Base-by-base conservation (phyloP, 495 filamentous ascomycete species). In the Talaromyces adpressus region DNA sequence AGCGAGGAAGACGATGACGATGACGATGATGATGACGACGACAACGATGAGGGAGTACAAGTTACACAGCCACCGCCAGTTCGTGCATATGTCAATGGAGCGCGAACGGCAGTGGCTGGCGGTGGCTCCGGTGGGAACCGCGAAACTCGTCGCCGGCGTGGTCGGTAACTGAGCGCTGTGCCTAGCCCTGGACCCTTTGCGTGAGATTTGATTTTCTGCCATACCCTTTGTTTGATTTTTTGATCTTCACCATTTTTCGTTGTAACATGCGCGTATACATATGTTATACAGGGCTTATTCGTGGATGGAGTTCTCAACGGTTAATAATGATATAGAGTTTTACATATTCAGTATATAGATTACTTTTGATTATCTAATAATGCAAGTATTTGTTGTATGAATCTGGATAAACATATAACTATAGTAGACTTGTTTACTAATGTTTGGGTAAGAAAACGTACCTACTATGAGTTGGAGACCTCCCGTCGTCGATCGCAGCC, bases 1-100 rank as follows among this genome's bases (percentile, higher is more conserved):
- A 56, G 30, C 52, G 49, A 62, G 16, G 69, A 70, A 14, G 67
- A 67, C 18, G 67, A 69, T 6, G 51, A 54, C 39, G 57, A 65
- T 6, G 59, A 64, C 39, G 57, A 59, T 29, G 69, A 64, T 34
- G 57, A 64, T 23, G 64, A 65, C n/a, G 65, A 64, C 39, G 71
- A 66, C 52, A 73, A 68, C 62, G 70, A 68, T n/a, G 74, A 77
- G 57, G 72, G 72, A 53, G 66, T 75, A 22, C 70, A 73, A 56
- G 23, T 56, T 14, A 56, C 52, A 56, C 52, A 56, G 52, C 52
- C 52, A 56, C 23, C 52, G 2, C 23, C 23, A 12, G 22, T 56
- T 29, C 52, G 52, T 1, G 52, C 52, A 30, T 56, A 56, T 22
- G 52, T 3, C 29, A 30, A 30, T 30, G 29, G 29, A 25, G 11